Conservation (phyloP, 768 basidiomycete genomes). For the Porpolomopsis calyptriformis region DNA sequence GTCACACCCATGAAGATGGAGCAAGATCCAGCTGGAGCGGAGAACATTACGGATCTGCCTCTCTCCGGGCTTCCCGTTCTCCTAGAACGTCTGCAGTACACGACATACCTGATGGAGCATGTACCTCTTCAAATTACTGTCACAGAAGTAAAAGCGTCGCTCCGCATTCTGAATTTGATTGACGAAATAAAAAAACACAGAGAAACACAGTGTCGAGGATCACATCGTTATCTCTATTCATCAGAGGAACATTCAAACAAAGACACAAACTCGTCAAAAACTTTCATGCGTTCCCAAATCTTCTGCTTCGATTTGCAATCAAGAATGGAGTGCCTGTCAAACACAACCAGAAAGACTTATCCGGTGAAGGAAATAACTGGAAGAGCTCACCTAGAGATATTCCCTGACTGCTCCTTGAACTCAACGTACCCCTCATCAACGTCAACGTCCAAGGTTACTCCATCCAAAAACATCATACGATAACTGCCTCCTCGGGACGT, state of each 20-base stretch:
- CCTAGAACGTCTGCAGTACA: too few relatives aligned
- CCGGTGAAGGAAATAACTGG: too few relatives aligned
- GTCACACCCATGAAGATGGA: too few relatives aligned
- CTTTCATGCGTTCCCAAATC: constrained; percentile 31
- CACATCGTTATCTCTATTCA: background rate
- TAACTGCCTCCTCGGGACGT: constrained; percentile 33
- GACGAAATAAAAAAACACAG: background rate
- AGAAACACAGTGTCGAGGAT: background rate
- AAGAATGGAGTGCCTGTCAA: constrained; percentile 24
- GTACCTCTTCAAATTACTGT: too few relatives aligned
- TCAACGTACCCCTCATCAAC: constrained; percentile 34
- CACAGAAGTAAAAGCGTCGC: background rate
- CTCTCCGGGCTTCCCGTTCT: too few relatives aligned
- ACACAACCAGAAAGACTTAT: background rate
- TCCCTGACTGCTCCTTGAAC: constrained; percentile 20
- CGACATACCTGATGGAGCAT: too few relatives aligned
- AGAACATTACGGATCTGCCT: too few relatives aligned
- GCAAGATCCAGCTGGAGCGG: too few relatives aligned
- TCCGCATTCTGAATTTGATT: background rate
- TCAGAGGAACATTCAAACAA: constrained; percentile 22
- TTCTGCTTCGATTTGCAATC: constrained; percentile 21
- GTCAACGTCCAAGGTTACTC: constrained; percentile 29
- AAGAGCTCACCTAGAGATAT: constrained; percentile 19
- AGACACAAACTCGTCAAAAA: constrained; percentile 31
- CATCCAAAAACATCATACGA: constrained; percentile 35